phyloP scores from a whole-genome alignment of 169 alveolate species.

The Blepharisma undulans region DNA sequence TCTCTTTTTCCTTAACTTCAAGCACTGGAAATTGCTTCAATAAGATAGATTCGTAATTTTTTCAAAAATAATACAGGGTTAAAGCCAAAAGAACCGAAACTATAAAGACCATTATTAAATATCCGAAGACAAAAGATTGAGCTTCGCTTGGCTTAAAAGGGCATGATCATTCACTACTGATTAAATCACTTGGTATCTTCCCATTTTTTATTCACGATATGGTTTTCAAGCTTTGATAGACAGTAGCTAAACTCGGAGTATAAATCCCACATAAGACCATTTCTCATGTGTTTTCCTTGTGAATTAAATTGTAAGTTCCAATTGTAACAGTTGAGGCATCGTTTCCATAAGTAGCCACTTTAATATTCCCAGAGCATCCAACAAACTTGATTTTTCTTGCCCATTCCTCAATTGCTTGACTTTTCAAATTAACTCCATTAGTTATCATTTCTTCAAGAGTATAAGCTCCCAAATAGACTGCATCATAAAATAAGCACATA shows the following conservation, averaged over 20 bases:
- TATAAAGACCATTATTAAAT: neutral
- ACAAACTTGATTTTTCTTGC: neutral
- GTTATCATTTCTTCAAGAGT: neutral
- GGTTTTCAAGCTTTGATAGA: neutral
- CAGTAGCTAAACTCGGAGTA: neutral
- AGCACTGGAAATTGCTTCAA: neutral
- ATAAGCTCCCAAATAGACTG: neutral
- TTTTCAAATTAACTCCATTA: neutral
- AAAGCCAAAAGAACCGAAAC: neutral
- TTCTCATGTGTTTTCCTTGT: neutral
- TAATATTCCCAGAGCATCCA: constrained; percentile 17
- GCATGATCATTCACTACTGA: neutral
- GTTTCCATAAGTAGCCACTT: neutral
- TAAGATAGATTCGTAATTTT: neutral
- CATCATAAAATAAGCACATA: neutral
- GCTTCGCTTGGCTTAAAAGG: neutral
- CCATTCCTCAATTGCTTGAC: neutral
- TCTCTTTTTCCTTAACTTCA: neutral
- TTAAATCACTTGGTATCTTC: neutral
- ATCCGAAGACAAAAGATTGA: neutral
- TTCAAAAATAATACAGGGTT: neutral
- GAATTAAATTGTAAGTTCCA: neutral
- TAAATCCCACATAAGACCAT: neutral
- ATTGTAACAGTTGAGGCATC: neutral
- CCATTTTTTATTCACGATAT: neutral